Conservation (phyloP, 345 rosid genomes). For the Eucalyptus sp. region DNA sequence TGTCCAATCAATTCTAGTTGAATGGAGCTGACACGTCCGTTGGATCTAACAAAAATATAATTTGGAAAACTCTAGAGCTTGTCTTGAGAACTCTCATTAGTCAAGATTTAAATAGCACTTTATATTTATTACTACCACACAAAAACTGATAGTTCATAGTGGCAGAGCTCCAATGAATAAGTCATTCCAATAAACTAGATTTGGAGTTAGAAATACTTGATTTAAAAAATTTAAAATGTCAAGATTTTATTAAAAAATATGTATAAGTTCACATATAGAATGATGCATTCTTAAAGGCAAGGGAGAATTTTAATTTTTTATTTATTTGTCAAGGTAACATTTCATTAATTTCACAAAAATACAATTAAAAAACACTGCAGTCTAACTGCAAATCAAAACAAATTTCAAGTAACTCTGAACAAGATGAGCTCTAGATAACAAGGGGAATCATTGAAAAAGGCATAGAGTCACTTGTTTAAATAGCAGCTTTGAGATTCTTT, state of each 20-base stretch:
- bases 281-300: not conserved
- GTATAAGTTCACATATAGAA: not conserved
- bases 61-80: not conserved
- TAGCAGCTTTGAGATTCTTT: fast-evolving
- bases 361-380: no score
- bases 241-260: not conserved
- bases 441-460: no score
- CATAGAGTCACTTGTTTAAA: no score
- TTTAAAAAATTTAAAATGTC: not conserved
- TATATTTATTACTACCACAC: not conserved
- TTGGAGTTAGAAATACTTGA: not conserved
- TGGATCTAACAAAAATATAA: not conserved
- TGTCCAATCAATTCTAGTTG: not conserved
- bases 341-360: no score
- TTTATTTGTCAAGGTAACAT: no score
- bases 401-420: no score
- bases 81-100: not conserved
- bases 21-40: not conserved
- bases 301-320: not conserved
- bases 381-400: no score
- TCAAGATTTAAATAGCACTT: fast-evolving
- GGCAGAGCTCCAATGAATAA: not conserved
- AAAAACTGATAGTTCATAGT: not conserved
- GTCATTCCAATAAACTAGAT: not conserved
- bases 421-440: no score